These are phyloP conservation scores for Skeletonema potamos DNA, from an alignment of 108 stramenopile species.

Conservation along the genomic window DNA sequence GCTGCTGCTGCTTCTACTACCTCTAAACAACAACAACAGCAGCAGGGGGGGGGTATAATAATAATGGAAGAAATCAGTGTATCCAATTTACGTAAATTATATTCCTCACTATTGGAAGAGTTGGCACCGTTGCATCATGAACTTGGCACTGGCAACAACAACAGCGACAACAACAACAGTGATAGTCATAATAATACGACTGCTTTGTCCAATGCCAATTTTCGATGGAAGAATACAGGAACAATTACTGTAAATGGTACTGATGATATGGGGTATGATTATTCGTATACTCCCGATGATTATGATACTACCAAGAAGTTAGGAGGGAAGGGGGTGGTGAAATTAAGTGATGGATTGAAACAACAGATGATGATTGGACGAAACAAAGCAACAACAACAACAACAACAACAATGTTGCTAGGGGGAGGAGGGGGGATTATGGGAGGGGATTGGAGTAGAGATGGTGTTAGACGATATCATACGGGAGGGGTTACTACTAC, in stretches of 20 bases:
- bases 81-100: constrained; percentile 21
- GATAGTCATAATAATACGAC: constrained; percentile 28
- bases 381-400: too few relatives aligned
- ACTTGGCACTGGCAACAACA: constrained; percentile 11
- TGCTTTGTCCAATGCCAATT: too few relatives aligned
- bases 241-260: constrained; percentile 30
- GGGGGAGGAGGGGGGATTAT: constrained; percentile 25
- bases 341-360: too few relatives aligned
- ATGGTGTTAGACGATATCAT: constrained; percentile 43
- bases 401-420: neutral
- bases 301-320: too few relatives aligned
- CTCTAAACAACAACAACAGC: neutral
- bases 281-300: constrained; percentile 35
- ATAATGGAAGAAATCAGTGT: constrained; percentile 39
- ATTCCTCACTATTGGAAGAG: constrained; percentile 38
- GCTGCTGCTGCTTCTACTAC: too few relatives aligned
- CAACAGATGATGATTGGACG: too few relatives aligned
- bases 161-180: neutral
- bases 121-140: constrained; percentile 32
- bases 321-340: too few relatives aligned
- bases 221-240: constrained; percentile 36
- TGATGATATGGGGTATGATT: constrained; percentile 38
- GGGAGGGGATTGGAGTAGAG: constrained; percentile 35
- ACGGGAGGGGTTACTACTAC: constrained; percentile 20
- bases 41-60: neutral